Base-by-base conservation (phyloP, 495 filamentous ascomycete species). In the Gamarada debralockiae region DNA sequence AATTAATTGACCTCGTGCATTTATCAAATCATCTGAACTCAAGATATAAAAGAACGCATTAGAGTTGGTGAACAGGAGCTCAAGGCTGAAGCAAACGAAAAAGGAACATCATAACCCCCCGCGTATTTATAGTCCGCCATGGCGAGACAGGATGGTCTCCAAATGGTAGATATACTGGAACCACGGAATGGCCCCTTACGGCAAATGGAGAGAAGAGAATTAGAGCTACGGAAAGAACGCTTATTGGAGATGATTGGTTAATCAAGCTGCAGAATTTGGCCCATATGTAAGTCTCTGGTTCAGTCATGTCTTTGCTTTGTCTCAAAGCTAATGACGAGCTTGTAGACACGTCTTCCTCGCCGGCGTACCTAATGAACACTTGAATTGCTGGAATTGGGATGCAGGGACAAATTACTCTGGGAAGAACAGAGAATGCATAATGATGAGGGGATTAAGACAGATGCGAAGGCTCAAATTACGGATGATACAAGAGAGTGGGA, bases 111-210 rank as follows among this genome's bases (percentile, higher is more conserved):
- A 42, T 50, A 9, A 81, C 86, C 9, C 91, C 93, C 4, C 80
- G 91, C 44, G 85, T 91, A 67, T 97, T 97, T 78, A 86, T 98
- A 53, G 75, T 93, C 71, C 88, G 93, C 58, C 93, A 98, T 61
- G 80, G 80, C 70, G 93, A 98, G 70, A 98, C 93, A 3, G 90
- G 95, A 77, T 98, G 93, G 93, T 96, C 92, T 1, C 79, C 97
- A 33, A 90, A 89, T 62, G 93, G 92, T 51, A 83, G 86, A 21
- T 92, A 98, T 72, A 98, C 93, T 0, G 89, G 92, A 42, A 79
- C 71, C 22, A 89, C 86, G 22, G 93, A 98, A 57, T 83, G 97
- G 18, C 82, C 89, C 0, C 74, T 98, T 9, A 98, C 93, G 1
- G 68, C 80, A 10, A 89, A 90, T 66, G 93, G 93, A 27, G 91